Evolutionary conservation across 129 eudicot species (phyloP), one percentile per base, ranked within the genome.

Genomic region (Saposhnikovia divaricata): DNA sequence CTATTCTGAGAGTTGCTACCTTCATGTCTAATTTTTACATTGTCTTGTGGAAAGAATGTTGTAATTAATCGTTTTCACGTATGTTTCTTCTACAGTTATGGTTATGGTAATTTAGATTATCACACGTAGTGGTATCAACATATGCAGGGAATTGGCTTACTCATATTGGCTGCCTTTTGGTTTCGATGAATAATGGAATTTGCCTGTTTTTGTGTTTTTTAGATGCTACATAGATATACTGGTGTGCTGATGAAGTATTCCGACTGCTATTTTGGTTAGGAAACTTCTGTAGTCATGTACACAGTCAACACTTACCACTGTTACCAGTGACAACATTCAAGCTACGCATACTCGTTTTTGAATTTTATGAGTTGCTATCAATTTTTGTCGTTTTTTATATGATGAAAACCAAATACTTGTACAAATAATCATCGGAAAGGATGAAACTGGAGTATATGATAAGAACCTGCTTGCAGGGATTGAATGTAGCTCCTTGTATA

Each of bases 401-500:
- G 11, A 44, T 44, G 8, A 44, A 44, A 44, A 44, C 46, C 46
- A 44, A 6, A 2, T 44, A 6, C 10, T 44, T 8, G 46, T 8
- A n/a, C n/a, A n/a, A n/a, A 44, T 42, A 42, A 42, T 38, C 44
- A 2, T 42, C 7, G 44, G 44, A 42, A 42, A 42, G 85, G 88
- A 85, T 69, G 88, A 85, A 39, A 82, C 85, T 39, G 88, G 88
- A 79, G 88, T 85, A 75, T 82, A 79, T 43, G 81, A 61, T 43
- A 85, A 61, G 88, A 82, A 61, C 82, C 85, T 18, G 86, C 88
- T 51, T 85, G 82, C 37, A 85, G 85, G 79, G 88, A 84, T 51
- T 85, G 88, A 25, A 59, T 85, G 21, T 79, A 82, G 40, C 83
- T 85, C 34, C 88, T 83, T 10, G 48, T 79, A 1, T 85, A 85